These are phyloP conservation scores for Sporothrix schenckii DNA, from an alignment of 2,329 filamentous ascomycete genomes.

Conservation along the genomic window DNA sequence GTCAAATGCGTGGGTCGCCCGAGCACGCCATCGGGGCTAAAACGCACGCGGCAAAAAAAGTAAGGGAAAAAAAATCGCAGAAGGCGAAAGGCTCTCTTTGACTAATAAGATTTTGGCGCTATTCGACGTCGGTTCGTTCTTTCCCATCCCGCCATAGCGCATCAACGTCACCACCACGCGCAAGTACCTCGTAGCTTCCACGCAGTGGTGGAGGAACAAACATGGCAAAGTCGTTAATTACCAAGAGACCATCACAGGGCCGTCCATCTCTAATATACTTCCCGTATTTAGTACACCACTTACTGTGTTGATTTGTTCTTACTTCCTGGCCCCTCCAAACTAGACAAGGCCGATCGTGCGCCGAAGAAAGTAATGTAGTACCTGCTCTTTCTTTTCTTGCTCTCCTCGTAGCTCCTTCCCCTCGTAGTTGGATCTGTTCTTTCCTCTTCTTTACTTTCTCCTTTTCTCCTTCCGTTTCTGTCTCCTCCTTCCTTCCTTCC, in stretches of 20 bases:
- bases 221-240: conserved; percentile 10
- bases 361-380: neutral
- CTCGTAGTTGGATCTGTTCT: neutral
- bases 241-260: neutral
- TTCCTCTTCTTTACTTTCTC: conserved; percentile 6
- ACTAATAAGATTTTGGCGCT: conserved; percentile 24
- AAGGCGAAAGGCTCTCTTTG: conserved; percentile 5
- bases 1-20: conserved; percentile 14
- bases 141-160: neutral
- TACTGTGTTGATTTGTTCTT: neutral
- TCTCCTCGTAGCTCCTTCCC: too few species aligned
- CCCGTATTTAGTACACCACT: too few species aligned
- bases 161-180: conserved; percentile 15
- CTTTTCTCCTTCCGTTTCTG: neutral
- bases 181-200: conserved; percentile 20
- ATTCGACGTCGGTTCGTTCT: conserved; percentile 20
- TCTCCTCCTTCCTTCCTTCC: conserved; percentile 4
- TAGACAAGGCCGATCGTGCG: conserved; percentile 22
- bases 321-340: neutral
- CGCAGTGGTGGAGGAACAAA: neutral
- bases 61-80: conserved; percentile 4
- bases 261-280: neutral
- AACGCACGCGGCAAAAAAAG: conserved; percentile 23
- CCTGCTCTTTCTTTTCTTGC: neutral
- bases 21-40: conserved; percentile 39